phyloP scores from a whole-genome alignment of 2,329 filamentous ascomycete species.

The Penicillium sp. region DNA sequence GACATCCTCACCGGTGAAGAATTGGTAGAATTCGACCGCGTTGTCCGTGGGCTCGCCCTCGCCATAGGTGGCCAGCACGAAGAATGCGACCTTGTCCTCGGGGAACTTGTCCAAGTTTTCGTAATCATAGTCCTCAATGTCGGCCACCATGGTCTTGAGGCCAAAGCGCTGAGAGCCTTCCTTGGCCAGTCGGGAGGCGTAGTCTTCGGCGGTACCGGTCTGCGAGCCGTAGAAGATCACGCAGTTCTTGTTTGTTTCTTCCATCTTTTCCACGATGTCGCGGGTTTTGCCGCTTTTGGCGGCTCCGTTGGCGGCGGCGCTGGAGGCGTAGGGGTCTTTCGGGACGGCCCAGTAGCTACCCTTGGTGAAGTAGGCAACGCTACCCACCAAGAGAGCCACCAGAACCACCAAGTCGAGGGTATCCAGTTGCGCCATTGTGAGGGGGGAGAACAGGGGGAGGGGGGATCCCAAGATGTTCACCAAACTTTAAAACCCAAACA shows the following conservation, averaged over 20 bases:
- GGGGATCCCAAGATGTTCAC: background rate
- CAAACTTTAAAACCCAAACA: background rate
- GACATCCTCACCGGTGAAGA: conserved; percentile 77
- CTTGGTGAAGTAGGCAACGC: conserved; percentile 95
- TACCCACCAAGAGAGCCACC: conserved; percentile 78
- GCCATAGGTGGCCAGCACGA: conserved; percentile 94
- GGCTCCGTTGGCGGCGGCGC: conserved; percentile 62
- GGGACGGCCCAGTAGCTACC: conserved; percentile 81
- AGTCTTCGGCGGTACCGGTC: conserved; percentile 97
- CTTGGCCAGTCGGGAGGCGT: conserved; percentile 93
- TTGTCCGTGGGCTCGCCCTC: conserved; percentile 99
- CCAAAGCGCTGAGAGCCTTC: conserved; percentile 96
- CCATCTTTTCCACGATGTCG: conserved; percentile 94
- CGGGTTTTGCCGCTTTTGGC: conserved; percentile 81
- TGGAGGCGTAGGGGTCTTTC: conserved; percentile 84
- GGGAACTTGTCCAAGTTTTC: conserved; percentile 90
- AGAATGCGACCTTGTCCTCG: conserved; percentile 88
- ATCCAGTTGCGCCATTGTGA: conserved; percentile 87
- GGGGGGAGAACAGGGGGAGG: conserved; percentile 5
- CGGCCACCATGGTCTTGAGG: conserved; percentile 96
- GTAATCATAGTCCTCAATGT: conserved; percentile 96
- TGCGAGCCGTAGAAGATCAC: conserved; percentile 98
- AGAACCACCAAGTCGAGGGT: conserved; percentile 94
- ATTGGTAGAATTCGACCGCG: conserved; percentile 98
- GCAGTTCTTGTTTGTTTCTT: conserved; percentile 94